A percentile compares a stretch with the other conserved stretches of the same genome.
phyloP scores from a whole-genome alignment of 2,329 filamentous ascomycete genomes.

The Aspergillus sp. region DNA sequence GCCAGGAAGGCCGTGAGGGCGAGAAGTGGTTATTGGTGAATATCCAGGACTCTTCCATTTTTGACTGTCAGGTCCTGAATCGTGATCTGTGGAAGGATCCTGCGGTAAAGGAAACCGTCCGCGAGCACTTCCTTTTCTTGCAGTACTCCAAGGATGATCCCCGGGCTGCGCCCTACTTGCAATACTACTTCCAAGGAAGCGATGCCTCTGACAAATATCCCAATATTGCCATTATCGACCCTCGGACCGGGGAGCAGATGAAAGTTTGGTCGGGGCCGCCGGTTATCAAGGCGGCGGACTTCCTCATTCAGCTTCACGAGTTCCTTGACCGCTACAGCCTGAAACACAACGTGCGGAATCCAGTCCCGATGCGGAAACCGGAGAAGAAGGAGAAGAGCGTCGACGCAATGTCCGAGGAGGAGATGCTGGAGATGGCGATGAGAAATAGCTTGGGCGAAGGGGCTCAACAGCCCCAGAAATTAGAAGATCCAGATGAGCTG shows the following conservation, averaged over 20 bases:
- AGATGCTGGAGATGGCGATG: constrained; percentile 91
- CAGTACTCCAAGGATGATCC: constrained; percentile 85
- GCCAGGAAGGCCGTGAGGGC: constrained; percentile 73
- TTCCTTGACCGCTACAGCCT: constrained; percentile 97
- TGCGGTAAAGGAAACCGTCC: constrained; percentile 66
- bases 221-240: constrained; percentile 91
- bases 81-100: constrained; percentile 91
- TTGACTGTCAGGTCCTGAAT: constrained; percentile 89
- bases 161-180: constrained; percentile 68
- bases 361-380: constrained; percentile 68
- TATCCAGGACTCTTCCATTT: constrained; percentile 84
- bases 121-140: constrained; percentile 90
- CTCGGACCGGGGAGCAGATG: constrained; percentile 90
- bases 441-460: constrained; percentile 68
- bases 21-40: constrained; percentile 96
- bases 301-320: constrained; percentile 83
- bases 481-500: constrained; percentile 76
- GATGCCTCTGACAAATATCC: constrained; percentile 87
- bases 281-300: constrained; percentile 66
- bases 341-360: constrained; percentile 80
- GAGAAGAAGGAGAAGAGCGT: constrained; percentile 66
- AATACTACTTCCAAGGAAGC: constrained; percentile 76
- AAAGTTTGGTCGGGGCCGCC: constrained; percentile 88
- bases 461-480: constrained; percentile 39
- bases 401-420: constrained; percentile 86